Base-by-base conservation (phyloP, 2,329 filamentous ascomycete species). In the Tolypocladium amazonense region DNA sequence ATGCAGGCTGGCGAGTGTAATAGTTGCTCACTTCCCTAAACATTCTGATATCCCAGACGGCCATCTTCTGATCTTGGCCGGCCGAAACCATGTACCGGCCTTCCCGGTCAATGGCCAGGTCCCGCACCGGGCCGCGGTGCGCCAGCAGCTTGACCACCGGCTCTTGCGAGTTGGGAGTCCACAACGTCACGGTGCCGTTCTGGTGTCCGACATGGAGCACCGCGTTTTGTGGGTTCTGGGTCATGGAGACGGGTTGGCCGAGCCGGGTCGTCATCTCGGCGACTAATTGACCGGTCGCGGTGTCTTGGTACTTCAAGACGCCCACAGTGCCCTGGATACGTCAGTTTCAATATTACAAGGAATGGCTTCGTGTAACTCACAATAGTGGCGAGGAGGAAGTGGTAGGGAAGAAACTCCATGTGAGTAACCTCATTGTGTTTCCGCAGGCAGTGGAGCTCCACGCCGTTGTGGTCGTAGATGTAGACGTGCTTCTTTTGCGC, bases 401-500 rank as follows among this genome's bases (percentile, higher is more conserved):
- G 94, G 71, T 97, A 97, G 0, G 93, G 93, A 18, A 97, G 78
- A 71, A 97, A 99, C 74, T 97, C 91, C 82, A 99, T 91, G 73
- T 95, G 88, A 15, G 89, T 88, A 18, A 95, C 90, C 72, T 99
- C 94, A 62, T 90, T 84, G 71, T 96, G 93, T 72, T 94, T 94
- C 73, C 87, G 87, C 69, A 99, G 76, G 71, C 90, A 92, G 73
- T 99, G 94, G 59, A 99, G 77, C 76, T 99, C 94, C 25, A 97
- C 89, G 57, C 94, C 94, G 60, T 90, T 84, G 60, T 86, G 81
- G 69, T 97, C 94, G 77, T 99, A 99, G 65, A 99, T 97, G 77
- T 96, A 99, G 64, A 94, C 90, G 66, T 94, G 88, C 75, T 93
- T 94, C 80, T 96, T 97, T 76, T 99, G 93, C 53, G 94, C 92